Evolutionary conservation across 257 asterid genomes (phyloP), one percentile per base, ranked within the genome.

Genomic region (Capsicum pubescens): DNA sequence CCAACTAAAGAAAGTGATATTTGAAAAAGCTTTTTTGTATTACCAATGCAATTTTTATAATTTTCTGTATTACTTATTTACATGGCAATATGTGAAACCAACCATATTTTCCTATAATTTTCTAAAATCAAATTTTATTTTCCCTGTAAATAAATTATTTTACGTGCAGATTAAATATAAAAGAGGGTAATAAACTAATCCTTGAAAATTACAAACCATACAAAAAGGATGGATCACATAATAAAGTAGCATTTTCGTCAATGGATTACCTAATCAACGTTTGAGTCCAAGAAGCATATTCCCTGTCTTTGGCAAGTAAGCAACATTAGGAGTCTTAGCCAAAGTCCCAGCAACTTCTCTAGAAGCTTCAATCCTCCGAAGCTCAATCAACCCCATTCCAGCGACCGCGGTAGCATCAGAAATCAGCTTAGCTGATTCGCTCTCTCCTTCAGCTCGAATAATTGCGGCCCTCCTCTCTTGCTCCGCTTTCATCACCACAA

Each of bases 401-500:
- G 93, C 88, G 61, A 87, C 61, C 9, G 87, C 84, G 54, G 93
- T 88, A 4, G 91, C 91, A 61, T 88, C 91, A 1, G 90, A 88
- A 87, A 90, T 90, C 84, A 90, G 72, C 85, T 84, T 88, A 10
- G 91, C 91, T 58, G 93, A 86, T 72, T 90, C 91, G 56, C 91
- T 90, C 83, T 90, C 93, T 26, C 91, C 93, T 72, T 90, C 93
- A 16, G 91, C 91, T 85, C 91, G 68, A 72, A 83, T 84, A 86
- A 85, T 79, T 1, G 90, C 81, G 0, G 87, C 91, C 19, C 86
- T 55, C 48, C 89, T 21, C 84, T 95, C 84, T 90, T 94, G 93
- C 60, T 96, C 99, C 0, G 98, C 94, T 89, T 95, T 97, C 84
- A 89, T 90, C 21, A 97, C 99, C 59, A 97, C 97, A 50, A 97